Conservation (phyloP, 169 alveolate genomes). For the Eimeria sp. region DNA sequence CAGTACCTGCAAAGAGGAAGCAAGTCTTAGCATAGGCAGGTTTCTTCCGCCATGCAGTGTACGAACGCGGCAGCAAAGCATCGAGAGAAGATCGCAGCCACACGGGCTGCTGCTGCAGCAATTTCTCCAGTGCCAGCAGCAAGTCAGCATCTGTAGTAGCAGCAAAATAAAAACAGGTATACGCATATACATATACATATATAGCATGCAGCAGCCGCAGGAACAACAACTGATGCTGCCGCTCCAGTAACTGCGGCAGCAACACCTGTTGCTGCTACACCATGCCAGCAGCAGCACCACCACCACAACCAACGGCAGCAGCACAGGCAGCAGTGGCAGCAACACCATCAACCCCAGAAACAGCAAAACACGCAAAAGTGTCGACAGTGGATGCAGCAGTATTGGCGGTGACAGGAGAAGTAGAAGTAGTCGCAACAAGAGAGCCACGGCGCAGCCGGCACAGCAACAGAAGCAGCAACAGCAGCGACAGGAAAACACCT, state of each 20-base stretch:
- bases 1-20: conserved; percentile 76
- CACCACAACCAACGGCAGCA: background rate
- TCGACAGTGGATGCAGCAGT: too few species aligned
- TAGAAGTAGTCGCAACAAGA: conserved; percentile 14
- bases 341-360: background rate
- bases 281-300: background rate
- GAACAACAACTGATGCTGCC: background rate
- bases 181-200: background rate
- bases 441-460: too few species aligned
- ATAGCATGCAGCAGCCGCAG: conserved; percentile 24
- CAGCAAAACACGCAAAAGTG: too few species aligned
- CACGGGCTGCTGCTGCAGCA: conserved; percentile 85
- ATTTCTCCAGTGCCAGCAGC: conserved; percentile 56
- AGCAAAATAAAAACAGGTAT: background rate
- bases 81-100: conserved; percentile 88
- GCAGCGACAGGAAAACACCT: conserved; percentile 44
- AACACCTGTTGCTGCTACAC: background rate
- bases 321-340: conserved; percentile 2
- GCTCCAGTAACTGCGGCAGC: conserved; percentile 23
- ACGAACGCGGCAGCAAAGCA: conserved; percentile 81
- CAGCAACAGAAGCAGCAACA: conserved; percentile 26
- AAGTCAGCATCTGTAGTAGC: conserved; percentile 48
- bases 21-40: conserved; percentile 83
- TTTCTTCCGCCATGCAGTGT: conserved; percentile 86
- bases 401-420: background rate